Base-by-base conservation (phyloP, 2,329 filamentous ascomycete genomes). In the Cladosporium sp. region DNA sequence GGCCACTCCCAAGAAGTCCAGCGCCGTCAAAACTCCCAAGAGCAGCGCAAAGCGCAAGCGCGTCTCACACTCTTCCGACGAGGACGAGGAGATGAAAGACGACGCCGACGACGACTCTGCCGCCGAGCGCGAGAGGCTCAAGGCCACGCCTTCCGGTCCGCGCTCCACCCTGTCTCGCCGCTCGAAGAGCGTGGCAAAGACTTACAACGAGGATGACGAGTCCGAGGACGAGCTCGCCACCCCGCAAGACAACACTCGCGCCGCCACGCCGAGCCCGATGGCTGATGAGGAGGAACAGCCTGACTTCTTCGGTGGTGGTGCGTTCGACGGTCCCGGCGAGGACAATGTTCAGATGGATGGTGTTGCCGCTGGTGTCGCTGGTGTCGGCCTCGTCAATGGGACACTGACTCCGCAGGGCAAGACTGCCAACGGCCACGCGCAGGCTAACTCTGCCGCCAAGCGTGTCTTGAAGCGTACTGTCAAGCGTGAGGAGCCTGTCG, bases 101-200 rank as follows among this genome's bases (percentile, higher is more conserved):
- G 50, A 72, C 21, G 50, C 16, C 11, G 71, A 73, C 26, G 72
- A 74, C 46, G 71, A 72, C 64, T 66, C 67, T 2, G 71, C 71
- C 14, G 68, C 66, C n/a, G 72, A 71, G 18, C 55, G 35, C 16
- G 62, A 66, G 40, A 65, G 21, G 18, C 28, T 69, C 23, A 64
- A 67, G 23, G 52, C 65, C 35, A 35, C 44, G 21, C 64, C 56
- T 35, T 62, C 52, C 5, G 49, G 44, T 12, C 62, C 64, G 2
- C 71, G 71, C 26, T 55, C 64, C 10, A 58, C 66, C 1, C 40
- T 66, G 12, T 65, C 65, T 44, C 71, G 71, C 16, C 66, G 68
- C 44, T 65, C 57, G 10, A 67, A 66, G 60, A 62, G 53, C 31
- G 44, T 50, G 16, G 49, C 33, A 1, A 67, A 62, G 57, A 59